A percentile compares a stretch with the other conserved stretches of the same genome.
Conservation (phyloP, 1,284 basidiomycete species). For the Pholiota adiposa region DNA sequence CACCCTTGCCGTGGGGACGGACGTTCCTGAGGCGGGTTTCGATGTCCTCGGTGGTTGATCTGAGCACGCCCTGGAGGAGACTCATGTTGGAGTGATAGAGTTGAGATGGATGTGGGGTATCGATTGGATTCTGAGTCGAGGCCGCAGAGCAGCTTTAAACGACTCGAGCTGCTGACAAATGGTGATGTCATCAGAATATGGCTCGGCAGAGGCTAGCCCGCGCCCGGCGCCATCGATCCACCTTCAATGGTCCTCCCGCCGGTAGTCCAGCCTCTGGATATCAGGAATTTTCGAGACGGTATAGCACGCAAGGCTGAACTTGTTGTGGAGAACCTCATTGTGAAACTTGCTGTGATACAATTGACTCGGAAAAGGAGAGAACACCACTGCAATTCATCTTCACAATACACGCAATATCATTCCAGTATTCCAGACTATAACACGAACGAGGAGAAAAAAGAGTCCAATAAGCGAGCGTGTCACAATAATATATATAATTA, state of each 20-base stretch:
- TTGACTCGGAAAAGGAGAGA: no score
- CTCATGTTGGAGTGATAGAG: conserved; percentile 49
- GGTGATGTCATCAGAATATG: conserved; percentile 3
- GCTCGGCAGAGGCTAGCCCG: not conserved
- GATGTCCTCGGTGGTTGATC: conserved; percentile 56
- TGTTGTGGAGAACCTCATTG: no score
- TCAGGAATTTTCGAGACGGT: no score
- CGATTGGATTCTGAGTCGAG: not conserved
- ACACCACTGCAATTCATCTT: no score
- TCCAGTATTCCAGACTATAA: not conserved
- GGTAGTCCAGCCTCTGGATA: not conserved
- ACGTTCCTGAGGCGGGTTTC: conserved; percentile 46
- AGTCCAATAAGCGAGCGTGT: conserved; percentile 19
- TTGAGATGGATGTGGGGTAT: not conserved
- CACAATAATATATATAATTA: conserved; percentile 34
- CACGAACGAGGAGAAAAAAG: conserved; percentile 8
- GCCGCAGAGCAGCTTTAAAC: not conserved
- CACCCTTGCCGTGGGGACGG: conserved; percentile 26
- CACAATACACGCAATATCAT: not conserved
- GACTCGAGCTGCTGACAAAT: conserved; percentile 16
- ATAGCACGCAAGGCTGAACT: no score
- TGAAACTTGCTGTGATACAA: no score
- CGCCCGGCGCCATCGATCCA: no score
- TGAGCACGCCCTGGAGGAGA: conserved; percentile 74
- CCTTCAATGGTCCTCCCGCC: not conserved